Conservation (phyloP, 306 rosid species). For the Cucurbita maxima region DNA sequence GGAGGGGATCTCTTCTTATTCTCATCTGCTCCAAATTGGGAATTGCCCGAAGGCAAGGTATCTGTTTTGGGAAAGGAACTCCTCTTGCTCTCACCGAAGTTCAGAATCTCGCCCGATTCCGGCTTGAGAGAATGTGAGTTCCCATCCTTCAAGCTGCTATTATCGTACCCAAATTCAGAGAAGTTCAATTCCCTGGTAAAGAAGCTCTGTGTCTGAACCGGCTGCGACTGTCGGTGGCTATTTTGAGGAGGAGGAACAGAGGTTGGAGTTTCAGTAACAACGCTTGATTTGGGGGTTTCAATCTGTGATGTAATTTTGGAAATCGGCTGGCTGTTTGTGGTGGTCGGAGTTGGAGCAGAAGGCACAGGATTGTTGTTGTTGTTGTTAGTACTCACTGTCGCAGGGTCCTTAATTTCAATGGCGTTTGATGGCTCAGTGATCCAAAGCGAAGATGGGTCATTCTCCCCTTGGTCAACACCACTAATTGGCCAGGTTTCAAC, state of each 20-base stretch:
- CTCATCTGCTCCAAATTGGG: conserved; percentile 32
- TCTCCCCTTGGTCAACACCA: conserved; percentile 57
- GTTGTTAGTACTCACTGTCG: not conserved
- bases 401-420: conserved; percentile 37
- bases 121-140: conserved; percentile 44
- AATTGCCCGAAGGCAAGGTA: conserved; percentile 30
- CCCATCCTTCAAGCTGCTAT: conserved; percentile 24
- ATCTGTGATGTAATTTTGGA: conserved; percentile 15
- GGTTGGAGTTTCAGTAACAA: conserved; percentile 43
- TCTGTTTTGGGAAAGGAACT: conserved; percentile 24
- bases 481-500: conserved; percentile 45
- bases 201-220: conserved; percentile 37
- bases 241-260: conserved; percentile 30
- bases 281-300: conserved; percentile 39
- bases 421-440: conserved; percentile 35
- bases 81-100: conserved; percentile 60
- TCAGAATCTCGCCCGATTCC: conserved; percentile 75
- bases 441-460: conserved; percentile 79
- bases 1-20: conserved; percentile 49
- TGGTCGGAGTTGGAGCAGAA: conserved; percentile 20
- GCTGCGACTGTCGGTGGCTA: conserved; percentile 11
- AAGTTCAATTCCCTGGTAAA: conserved; percentile 53
- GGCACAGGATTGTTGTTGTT: conserved; percentile 1
- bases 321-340: not conserved
- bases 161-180: conserved; percentile 40